Evolutionary conservation across 805 yeast species (phyloP).

Genomic region (Scheffersomyces amazonensis): DNA sequence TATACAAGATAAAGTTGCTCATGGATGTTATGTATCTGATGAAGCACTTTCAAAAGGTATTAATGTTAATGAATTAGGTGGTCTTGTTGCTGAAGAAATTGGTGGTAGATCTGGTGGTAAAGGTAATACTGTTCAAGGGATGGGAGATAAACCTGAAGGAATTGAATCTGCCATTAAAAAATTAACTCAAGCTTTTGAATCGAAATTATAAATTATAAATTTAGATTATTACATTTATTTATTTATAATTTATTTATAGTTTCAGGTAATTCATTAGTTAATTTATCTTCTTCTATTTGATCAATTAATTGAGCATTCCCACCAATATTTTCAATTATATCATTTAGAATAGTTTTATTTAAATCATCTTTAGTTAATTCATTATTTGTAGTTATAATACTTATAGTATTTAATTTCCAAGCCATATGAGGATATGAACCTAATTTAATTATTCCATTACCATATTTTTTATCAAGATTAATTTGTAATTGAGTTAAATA

Average conservation of each 20-base stretch:
- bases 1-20: conserved; percentile 75
- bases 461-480: conserved; percentile 25
- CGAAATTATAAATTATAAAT: conserved; percentile 42
- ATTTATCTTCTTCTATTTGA: conserved; percentile 53
- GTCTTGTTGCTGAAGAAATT: conserved; percentile 63
- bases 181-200: conserved; percentile 57
- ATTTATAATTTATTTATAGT: background rate
- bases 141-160: conserved; percentile 79
- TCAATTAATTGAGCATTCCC: conserved; percentile 56
- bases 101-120: conserved; percentile 99
- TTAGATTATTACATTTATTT: background rate
- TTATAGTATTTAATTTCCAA: conserved; percentile 63
- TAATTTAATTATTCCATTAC: conserved; percentile 49
- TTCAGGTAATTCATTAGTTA: conserved; percentile 26
- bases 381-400: conserved; percentile 60
- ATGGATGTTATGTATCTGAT: conserved; percentile 86
- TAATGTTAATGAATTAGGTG: conserved; percentile 72
- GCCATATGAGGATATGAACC: conserved; percentile 85
- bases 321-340: conserved; percentile 43
- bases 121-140: conserved; percentile 94
- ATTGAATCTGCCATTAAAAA: conserved; percentile 72
- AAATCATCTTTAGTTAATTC: conserved; percentile 28
- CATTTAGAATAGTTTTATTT: conserved; percentile 39
- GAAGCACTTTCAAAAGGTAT: conserved; percentile 67
- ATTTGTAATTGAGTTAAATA: conserved; percentile 52